phyloP scores from a whole-genome alignment of 768 basidiomycete species.

The Boletus vinaceobasis region DNA sequence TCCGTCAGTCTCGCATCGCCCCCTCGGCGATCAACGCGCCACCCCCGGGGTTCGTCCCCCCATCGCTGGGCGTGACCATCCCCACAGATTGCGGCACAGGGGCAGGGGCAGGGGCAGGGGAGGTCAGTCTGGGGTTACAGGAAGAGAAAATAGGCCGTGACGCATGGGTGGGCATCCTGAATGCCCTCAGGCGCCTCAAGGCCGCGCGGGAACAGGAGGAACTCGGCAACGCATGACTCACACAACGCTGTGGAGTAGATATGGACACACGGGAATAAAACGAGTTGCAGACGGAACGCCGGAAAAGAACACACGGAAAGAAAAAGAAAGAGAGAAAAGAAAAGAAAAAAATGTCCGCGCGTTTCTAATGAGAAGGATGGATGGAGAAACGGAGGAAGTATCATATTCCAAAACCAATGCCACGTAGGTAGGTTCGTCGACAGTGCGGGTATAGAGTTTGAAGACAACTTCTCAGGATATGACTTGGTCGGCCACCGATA shows the following conservation, averaged over 20 bases:
- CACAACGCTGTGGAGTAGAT: constrained; percentile 14
- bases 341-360: constrained; percentile 11
- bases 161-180: constrained; percentile 73
- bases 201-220: constrained; percentile 35
- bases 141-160: constrained; percentile 74
- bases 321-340: neutral
- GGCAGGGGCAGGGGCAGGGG: constrained; percentile 10
- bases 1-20: constrained; percentile 77
- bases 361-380: constrained; percentile 16
- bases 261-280: constrained; percentile 21
- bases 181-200: constrained; percentile 63
- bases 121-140: constrained; percentile 61
- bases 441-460: constrained; percentile 17
- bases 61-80: constrained; percentile 74
- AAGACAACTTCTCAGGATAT: constrained; percentile 20
- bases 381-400: constrained; percentile 8
- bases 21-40: constrained; percentile 87
- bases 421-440: constrained; percentile 2
- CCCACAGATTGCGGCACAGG: constrained; percentile 37
- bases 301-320: constrained; percentile 2
- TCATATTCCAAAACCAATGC: neutral
- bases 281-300: constrained; percentile 1
- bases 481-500: constrained; percentile 8
- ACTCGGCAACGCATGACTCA: constrained; percentile 5
- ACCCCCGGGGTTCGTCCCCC: constrained; percentile 66